These are phyloP conservation scores for Colletotrichum destructivum DNA, from an alignment of 2,329 filamentous ascomycete species.

Conservation along the genomic window DNA sequence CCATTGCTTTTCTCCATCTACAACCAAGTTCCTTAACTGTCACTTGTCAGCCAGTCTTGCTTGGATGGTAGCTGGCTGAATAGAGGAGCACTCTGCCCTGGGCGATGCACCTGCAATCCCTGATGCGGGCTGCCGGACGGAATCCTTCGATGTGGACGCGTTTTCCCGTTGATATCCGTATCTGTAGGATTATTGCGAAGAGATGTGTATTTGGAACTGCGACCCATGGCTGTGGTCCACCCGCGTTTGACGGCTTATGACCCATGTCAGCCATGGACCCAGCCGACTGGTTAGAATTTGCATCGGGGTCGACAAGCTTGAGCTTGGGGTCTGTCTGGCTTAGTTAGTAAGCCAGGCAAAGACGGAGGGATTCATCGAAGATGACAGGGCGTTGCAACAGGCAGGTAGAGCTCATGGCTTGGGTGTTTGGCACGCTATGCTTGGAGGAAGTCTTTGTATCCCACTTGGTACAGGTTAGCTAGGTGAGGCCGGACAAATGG, in stretches of 20 bases:
- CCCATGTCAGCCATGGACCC: constrained; percentile 22
- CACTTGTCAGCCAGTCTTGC: background rate
- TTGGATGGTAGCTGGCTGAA: background rate
- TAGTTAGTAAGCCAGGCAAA: background rate
- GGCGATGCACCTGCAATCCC: background rate
- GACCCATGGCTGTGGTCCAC: background rate
- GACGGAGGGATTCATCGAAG: background rate
- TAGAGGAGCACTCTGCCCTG: background rate
- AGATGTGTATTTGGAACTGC: background rate
- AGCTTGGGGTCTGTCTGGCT: constrained; percentile 1
- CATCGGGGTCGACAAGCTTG: background rate
- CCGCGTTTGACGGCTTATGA: background rate
- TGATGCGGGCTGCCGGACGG: background rate
- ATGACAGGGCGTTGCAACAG: background rate
- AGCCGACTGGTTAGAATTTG: constrained; percentile 13
- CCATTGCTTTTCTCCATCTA: constrained; percentile 10
- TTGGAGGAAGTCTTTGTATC: constrained; percentile 12
- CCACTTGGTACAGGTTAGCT: background rate
- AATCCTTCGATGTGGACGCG: background rate
- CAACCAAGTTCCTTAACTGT: constrained; percentile 3
- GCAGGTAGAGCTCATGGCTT: background rate
- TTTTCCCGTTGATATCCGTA: constrained; percentile 5
- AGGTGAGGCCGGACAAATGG: background rate
- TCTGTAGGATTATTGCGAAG: constrained; percentile 15
- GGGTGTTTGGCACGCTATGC: constrained; percentile 1